These are phyloP conservation scores for Senecio squalidus DNA, from an alignment of 140 eudicot species.

Conservation along the genomic window DNA sequence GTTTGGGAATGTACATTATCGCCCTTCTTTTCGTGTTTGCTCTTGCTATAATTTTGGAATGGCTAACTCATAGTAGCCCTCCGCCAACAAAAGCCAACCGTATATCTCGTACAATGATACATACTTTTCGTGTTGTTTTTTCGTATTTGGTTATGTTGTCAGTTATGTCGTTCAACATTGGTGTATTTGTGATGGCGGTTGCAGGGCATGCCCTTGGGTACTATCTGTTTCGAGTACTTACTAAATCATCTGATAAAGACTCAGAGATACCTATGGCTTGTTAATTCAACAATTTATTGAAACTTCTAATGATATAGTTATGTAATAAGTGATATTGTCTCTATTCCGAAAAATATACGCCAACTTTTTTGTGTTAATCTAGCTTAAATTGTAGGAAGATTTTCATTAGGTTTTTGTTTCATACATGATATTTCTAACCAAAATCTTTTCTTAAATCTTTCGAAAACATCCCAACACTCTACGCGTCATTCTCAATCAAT, in stretches of 20 bases:
- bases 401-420: too few relatives aligned
- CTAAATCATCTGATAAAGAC: conserved; percentile 23
- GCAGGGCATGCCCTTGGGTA: conserved; percentile 68
- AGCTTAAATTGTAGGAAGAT: too few relatives aligned
- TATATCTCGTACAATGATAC: conserved; percentile 42
- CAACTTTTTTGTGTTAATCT: too few relatives aligned
- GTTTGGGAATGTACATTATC: conserved; percentile 35
- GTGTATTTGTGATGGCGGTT: conserved; percentile 62
- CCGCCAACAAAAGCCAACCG: conserved; percentile 22
- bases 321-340: conserved; percentile 11
- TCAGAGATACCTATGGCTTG: conserved; percentile 47
- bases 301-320: neutral
- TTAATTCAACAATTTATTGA: neutral
- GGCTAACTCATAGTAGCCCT: conserved; percentile 44
- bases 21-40: conserved; percentile 45
- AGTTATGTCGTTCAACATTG: conserved; percentile 73
- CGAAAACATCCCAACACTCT: too few relatives aligned
- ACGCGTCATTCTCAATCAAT: too few relatives aligned
- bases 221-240: conserved; percentile 43
- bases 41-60: conserved; percentile 52
- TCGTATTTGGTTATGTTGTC: conserved; percentile 75
- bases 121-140: conserved; percentile 52
- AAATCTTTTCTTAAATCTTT: too few relatives aligned
- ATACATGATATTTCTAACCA: too few relatives aligned
- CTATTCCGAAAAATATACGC: too few relatives aligned